Base-by-base conservation (phyloP, 352 stramenopile species). In the Blastocystis sp. region DNA sequence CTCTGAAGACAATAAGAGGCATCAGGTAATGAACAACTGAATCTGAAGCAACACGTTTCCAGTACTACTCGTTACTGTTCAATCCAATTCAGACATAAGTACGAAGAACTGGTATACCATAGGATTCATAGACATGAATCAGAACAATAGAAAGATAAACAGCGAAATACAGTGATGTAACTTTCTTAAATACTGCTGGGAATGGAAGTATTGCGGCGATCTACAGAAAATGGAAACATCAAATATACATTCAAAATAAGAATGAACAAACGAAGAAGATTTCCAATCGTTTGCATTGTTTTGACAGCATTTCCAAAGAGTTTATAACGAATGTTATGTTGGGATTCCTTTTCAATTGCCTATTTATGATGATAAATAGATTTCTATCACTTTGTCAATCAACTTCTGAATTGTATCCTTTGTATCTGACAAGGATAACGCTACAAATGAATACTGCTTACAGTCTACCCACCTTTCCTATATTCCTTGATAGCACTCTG, bases 401-500 rank as follows among this genome's bases (percentile, higher is more conserved):
- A 84, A 42, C 27, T 66, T 48, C 53, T 84, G 17, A 24, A 84
- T 64, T 57, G 53, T 42, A 33, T 58, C 48, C 48, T 53, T 54
- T 15, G 24, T 66, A 27, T 84, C 73, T 22, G 24, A 33, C 42
- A 84, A 56, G 3, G 73, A 40, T 42, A 84, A 42, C 5, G 73
- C 73, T 84, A 84, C 19, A 30, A 19, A 62, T 68, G 33, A 60
- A 57, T 1, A 60, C 19, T 0, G n/a, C 30, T 22, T 54, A 22
- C 27, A 40, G 5, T n/a, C 33, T 54, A 17, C 15, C 13, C 19
- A 84, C 73, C 73, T 42, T 84, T 84, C 33, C 44, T 51, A 42
- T 84, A 84, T 24, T 64, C 48, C 51, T 68, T 70, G 27, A 68
- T 78, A 6, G 78, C 78, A 59, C 76, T 62, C 5, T 56, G 11